Conservation (phyloP, 805 yeast genomes). For the Starmerella stellata region DNA sequence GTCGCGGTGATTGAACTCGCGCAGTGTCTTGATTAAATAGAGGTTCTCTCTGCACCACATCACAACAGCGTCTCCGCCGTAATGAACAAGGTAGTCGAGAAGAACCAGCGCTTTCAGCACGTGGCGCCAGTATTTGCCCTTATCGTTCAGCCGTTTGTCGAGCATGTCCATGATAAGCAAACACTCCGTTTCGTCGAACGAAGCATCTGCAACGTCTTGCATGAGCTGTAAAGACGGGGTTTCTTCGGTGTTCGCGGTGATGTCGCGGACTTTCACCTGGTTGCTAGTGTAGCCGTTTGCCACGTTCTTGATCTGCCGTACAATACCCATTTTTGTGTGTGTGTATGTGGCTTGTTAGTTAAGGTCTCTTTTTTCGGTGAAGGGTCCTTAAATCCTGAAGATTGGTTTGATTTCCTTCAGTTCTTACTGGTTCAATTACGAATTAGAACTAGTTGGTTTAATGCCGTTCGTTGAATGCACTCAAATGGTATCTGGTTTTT, state of each 20-base stretch:
- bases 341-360: no score
- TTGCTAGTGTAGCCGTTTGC: conserved; percentile 75
- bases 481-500: no score
- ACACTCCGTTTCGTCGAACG: conserved; percentile 55
- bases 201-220: conserved; percentile 64
- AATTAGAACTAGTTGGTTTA: no score
- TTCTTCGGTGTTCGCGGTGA: conserved; percentile 71
- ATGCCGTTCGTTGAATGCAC: no score
- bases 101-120: conserved; percentile 80
- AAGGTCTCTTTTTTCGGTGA: no score
- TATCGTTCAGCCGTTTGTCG: conserved; percentile 79
- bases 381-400: no score
- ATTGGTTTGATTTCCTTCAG: no score
- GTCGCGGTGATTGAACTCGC: conserved; percentile 74
- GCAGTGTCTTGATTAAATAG: conserved; percentile 69
- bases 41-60: conserved; percentile 81
- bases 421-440: no score
- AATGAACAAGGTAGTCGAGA: conserved; percentile 69
- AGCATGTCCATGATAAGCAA: conserved; percentile 86
- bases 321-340: conserved; percentile 58
- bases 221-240: conserved; percentile 69
- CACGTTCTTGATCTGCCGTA: conserved; percentile 73
- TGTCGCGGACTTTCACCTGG: conserved; percentile 71
- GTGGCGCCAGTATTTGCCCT: conserved; percentile 95
- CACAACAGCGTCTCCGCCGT: conserved; percentile 76